A percentile compares a stretch with the other conserved stretches of the same genome.
Evolutionary conservation across 208 protist species (phyloP).

Genomic region (Leishmania arabica): DNA sequence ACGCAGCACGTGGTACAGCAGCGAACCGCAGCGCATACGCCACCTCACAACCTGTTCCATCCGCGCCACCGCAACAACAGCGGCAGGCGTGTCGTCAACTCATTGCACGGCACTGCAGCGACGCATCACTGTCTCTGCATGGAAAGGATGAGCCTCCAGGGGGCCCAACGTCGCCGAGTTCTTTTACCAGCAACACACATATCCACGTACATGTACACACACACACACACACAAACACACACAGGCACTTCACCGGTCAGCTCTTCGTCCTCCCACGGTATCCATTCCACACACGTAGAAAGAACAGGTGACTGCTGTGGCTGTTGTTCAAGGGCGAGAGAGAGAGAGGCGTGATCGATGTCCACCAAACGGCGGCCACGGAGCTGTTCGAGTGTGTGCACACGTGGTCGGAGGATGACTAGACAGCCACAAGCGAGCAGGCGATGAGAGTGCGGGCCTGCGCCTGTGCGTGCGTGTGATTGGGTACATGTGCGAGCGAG

Average conservation of each 20-base stretch:
- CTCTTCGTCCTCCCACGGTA: background rate
- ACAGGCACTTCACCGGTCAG: background rate
- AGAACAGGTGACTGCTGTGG: background rate
- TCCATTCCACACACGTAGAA: background rate
- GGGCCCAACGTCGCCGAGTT: background rate
- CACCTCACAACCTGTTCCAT: background rate
- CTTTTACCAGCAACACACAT: background rate
- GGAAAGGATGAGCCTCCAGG: background rate
- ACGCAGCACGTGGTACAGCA: background rate
- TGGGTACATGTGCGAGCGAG: background rate
- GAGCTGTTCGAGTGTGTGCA: background rate
- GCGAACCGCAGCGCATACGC: background rate
- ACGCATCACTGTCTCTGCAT: background rate
- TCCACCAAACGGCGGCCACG: background rate
- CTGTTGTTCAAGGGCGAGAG: background rate
- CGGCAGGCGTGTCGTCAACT: background rate
- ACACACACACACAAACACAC: background rate
- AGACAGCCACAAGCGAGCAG: background rate
- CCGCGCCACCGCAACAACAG: background rate
- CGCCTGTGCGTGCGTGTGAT: background rate
- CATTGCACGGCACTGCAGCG: background rate
- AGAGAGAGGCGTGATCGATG: background rate
- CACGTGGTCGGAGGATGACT: background rate
- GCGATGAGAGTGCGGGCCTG: background rate
- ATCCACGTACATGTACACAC: background rate